phyloP scores from a whole-genome alignment of 345 rosid species.

The Hypericum androsaemum region DNA sequence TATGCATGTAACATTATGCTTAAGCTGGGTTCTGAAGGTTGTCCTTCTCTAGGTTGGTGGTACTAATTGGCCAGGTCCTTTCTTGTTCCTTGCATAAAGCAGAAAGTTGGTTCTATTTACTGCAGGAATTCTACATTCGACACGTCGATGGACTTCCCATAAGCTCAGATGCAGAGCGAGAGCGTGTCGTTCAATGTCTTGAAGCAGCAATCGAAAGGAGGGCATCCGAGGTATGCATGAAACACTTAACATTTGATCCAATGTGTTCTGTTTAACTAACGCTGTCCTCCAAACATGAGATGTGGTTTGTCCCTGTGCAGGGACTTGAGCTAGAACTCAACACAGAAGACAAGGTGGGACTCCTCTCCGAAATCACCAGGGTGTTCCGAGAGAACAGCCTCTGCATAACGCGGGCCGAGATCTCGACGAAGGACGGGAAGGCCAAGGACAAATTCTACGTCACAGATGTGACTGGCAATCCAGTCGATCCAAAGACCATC shows the following conservation, averaged over 20 bases:
- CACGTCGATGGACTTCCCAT: slow-evolving; percentile 71
- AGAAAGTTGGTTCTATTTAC: no score
- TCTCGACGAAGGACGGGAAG: slow-evolving; percentile 35
- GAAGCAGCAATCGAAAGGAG: slow-evolving; percentile 78
- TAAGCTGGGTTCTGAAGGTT: not conserved
- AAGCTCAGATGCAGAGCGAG: slow-evolving; percentile 70
- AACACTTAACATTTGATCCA: not conserved
- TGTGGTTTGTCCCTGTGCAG: slow-evolving; percentile 14
- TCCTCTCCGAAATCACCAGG: slow-evolving; percentile 48
- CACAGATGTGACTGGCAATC: slow-evolving; percentile 39
- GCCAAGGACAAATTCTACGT: slow-evolving; percentile 44
- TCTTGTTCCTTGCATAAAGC: no score
- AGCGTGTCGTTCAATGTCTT: slow-evolving; percentile 62
- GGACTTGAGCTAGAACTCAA: slow-evolving; percentile 48
- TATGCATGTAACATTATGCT: no score
- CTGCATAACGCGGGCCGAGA: slow-evolving; percentile 45
- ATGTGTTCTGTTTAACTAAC: not conserved
- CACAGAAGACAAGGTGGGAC: slow-evolving; percentile 44
- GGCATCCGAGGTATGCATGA: slow-evolving; percentile 44
- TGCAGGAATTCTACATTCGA: slow-evolving; percentile 69
- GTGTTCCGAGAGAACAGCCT: slow-evolving; percentile 50
- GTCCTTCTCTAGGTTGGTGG: no score
- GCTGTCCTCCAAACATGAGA: not conserved
- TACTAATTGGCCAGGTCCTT: no score
- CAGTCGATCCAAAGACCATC: slow-evolving; percentile 37